Evolutionary conservation across 2,329 filamentous ascomycete genomes (phyloP).

Genomic region (Clonostachys sp.): DNA sequence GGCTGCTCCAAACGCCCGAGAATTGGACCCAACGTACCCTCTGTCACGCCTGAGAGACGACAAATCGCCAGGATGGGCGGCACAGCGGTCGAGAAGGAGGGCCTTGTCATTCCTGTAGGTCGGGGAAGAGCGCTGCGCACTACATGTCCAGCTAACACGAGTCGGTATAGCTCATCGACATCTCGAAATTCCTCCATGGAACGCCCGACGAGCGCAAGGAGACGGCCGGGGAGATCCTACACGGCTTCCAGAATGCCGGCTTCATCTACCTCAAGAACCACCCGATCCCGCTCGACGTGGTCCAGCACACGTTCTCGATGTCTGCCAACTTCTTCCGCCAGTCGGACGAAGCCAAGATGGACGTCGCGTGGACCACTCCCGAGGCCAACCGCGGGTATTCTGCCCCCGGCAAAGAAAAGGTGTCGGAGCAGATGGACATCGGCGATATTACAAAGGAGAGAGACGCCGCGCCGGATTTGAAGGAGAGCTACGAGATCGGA

Average conservation of each 20-base stretch:
- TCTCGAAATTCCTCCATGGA: slow-evolving; percentile 66
- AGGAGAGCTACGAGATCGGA: slow-evolving; percentile 63
- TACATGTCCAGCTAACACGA: background rate
- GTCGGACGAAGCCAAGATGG: slow-evolving; percentile 56
- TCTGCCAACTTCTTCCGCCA: slow-evolving; percentile 70
- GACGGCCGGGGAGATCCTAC: slow-evolving; percentile 67
- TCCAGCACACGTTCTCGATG: slow-evolving; percentile 59
- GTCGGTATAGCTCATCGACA: slow-evolving; percentile 53
- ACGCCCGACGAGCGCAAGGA: slow-evolving; percentile 54
- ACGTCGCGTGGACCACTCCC: slow-evolving; percentile 66
- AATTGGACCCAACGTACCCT: too few relatives aligned
- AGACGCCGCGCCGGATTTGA: slow-evolving; percentile 56
- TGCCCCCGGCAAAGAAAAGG: slow-evolving; percentile 66
- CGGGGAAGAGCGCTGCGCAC: too few relatives aligned
- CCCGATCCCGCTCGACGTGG: slow-evolving; percentile 55
- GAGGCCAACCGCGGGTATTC: slow-evolving; percentile 73
- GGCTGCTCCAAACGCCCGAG: too few relatives aligned
- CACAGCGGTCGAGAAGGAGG: slow-evolving; percentile 44
- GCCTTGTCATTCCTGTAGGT: slow-evolving; percentile 50
- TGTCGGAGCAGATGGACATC: slow-evolving; percentile 35
- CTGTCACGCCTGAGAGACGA: too few relatives aligned
- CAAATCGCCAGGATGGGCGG: slow-evolving; percentile 10
- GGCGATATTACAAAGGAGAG: slow-evolving; percentile 55
- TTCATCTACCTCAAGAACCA: slow-evolving; percentile 88
- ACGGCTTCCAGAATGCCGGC: slow-evolving; percentile 79